Evolutionary conservation across 805 yeast genomes (phyloP).

Genomic region (Kuraishia cidri): DNA sequence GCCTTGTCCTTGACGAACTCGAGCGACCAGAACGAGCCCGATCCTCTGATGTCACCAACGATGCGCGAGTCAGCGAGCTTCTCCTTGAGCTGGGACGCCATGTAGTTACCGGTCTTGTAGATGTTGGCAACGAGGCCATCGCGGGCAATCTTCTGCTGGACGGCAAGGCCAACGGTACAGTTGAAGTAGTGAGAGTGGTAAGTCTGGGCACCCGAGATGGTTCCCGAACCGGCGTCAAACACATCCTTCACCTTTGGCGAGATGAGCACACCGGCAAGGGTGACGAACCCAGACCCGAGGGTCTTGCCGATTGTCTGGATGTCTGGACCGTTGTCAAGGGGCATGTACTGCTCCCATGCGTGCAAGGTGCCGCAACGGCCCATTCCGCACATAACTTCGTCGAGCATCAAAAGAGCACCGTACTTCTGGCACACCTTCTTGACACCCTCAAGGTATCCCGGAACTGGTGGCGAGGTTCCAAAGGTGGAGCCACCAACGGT

Average conservation of each 20-base stretch:
- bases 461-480: conserved; percentile 34
- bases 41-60: conserved; percentile 55
- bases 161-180: conserved; percentile 36
- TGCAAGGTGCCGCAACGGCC: conserved; percentile 41
- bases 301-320: conserved; percentile 40
- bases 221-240: conserved; percentile 28
- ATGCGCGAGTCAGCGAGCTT: conserved; percentile 24
- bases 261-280: conserved; percentile 36
- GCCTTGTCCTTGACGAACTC: conserved; percentile 46
- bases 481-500: conserved; percentile 37
- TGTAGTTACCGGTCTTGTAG: conserved; percentile 29
- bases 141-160: conserved; percentile 29
- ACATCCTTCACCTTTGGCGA: conserved; percentile 29
- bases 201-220: conserved; percentile 38
- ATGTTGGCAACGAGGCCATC: conserved; percentile 28
- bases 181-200: conserved; percentile 39
- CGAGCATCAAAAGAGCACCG: conserved; percentile 38
- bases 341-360: conserved; percentile 36
- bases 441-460: conserved; percentile 36
- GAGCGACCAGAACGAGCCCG: conserved; percentile 51
- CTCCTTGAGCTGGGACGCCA: conserved; percentile 27
- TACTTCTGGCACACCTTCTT: conserved; percentile 40
- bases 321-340: conserved; percentile 33
- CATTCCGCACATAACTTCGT: conserved; percentile 52
- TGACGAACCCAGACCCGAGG: conserved; percentile 38